phyloP scores from a whole-genome alignment of 2,329 filamentous ascomycete genomes.

The Diaporthe ampelina region DNA sequence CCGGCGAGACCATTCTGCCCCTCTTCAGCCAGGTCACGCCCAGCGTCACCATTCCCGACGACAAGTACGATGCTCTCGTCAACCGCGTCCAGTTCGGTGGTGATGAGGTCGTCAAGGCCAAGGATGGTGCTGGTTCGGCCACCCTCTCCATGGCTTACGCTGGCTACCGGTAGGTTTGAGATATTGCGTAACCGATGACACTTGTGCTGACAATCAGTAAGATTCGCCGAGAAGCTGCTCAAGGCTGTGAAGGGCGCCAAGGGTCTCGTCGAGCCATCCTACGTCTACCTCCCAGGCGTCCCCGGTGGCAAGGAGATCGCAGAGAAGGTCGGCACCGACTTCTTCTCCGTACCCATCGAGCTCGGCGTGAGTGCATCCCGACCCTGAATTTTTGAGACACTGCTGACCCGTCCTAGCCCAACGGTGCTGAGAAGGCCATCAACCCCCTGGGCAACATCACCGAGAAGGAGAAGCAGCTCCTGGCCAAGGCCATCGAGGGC shows the following conservation, averaged over 20 bases:
- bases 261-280: conserved; percentile 94
- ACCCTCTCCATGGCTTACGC: conserved; percentile 93
- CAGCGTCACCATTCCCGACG: conserved; percentile 82
- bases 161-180: conserved; percentile 81
- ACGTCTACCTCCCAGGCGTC: conserved; percentile 93
- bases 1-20: conserved; percentile 97
- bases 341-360: conserved; percentile 96
- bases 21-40: conserved; percentile 94
- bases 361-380: conserved; percentile 80
- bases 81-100: conserved; percentile 98
- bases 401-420: conserved; percentile 66
- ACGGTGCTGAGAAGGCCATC: conserved; percentile 86
- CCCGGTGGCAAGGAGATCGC: conserved; percentile 87
- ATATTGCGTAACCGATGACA: not conserved
- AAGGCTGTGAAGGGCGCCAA: conserved; percentile 90
- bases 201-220: conserved; percentile 51
- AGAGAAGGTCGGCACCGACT: conserved; percentile 88
- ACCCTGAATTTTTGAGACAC: conserved; percentile 9
- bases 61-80: conserved; percentile 91
- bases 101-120: conserved; percentile 91
- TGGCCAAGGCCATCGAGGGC: conserved; percentile 80
- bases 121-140: conserved; percentile 85
- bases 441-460: conserved; percentile 84
- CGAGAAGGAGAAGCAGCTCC: conserved; percentile 89
- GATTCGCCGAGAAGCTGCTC: conserved; percentile 95